phyloP scores from a whole-genome alignment of 345 rosid species.

The Hypericum perforatum region DNA sequence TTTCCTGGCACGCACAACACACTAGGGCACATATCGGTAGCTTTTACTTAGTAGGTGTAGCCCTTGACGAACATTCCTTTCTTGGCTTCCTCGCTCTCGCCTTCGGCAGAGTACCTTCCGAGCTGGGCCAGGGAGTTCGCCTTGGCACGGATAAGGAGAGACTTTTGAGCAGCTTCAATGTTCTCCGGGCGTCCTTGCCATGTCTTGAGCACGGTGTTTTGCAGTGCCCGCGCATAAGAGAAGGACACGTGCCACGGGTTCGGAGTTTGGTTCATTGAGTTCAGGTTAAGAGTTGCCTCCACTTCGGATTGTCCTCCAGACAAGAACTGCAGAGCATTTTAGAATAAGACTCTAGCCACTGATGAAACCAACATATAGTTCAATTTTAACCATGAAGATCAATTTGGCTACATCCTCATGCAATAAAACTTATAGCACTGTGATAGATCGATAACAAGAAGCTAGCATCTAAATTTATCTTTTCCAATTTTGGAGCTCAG shows the following conservation, averaged over 20 bases:
- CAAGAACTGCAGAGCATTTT: conserved; percentile 49
- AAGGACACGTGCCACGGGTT: conserved; percentile 99
- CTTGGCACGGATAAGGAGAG: conserved; percentile 86
- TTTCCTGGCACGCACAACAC: no score
- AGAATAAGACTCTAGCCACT: background rate
- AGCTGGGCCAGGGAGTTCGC: conserved; percentile 96
- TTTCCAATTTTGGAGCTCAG: no score
- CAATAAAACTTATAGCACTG: no score
- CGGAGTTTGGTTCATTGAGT: conserved; percentile 94
- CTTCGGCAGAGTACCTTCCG: conserved; percentile 73
- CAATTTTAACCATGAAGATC: background rate
- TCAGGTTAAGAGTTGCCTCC: conserved; percentile 86
- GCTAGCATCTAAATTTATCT: no score
- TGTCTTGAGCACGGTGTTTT: conserved; percentile 86
- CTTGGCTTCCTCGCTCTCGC: conserved; percentile 85
- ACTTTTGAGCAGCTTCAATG: conserved; percentile 67
- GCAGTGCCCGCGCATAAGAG: conserved; percentile 95
- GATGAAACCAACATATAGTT: background rate
- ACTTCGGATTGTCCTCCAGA: conserved; percentile 98
- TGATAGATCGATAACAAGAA: no score
- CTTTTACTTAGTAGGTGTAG: conserved; percentile 58
- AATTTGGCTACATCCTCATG: background rate
- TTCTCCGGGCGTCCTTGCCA: conserved; percentile 92
- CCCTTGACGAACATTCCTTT: conserved; percentile 97
- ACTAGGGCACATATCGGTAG: no score